Evolutionary conservation across 768 basidiomycete species (phyloP), one percentile per base, ranked within the genome.

Genomic region (Podaxis sp.): DNA sequence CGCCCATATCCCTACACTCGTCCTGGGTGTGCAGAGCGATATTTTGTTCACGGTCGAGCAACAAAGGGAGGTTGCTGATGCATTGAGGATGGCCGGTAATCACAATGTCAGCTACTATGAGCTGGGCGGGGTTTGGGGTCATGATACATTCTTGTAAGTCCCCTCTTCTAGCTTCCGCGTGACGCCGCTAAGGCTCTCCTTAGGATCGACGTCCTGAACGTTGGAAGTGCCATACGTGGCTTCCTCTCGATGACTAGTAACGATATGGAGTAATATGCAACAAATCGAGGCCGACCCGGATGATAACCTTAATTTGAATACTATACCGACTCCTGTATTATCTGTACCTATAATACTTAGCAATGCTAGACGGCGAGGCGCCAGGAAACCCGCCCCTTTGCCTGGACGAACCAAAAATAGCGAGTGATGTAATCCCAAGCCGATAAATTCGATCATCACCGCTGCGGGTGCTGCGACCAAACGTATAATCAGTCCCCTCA

Each of bases 81-180:
- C 96, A 24, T 76, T 99, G 65, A 85, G 93, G 64, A 85, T 94
- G 84, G 87, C 90, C 1, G 97, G 97, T 0, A 98, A 98, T 73
- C 75, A 86, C 15, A 78, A 82, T 61, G 97, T 99, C 27, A 90
- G 92, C 63, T 98, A 98, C 74, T 99, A 96, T 72, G 97, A 98
- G 75, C 83, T 98, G 2, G 96, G 96, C 27, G 96, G 96, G 8
- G 96, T 98, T n/a, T 98, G 95, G 96, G 97, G 97, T 1, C 96
- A 99, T 70, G 96, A 99, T 75, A 98, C 95, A 22, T 98, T 98
- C 78, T 78, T 98, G 87, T 90, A 69, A 82, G 89, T 84, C 1
- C 22, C 49, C 38, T n/a, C 33, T 52, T 22, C 52, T 15, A 12
- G 13, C 27, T 15, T 8, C 37, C 17, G 19, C 61, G 40, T 52